phyloP scores from a whole-genome alignment of 306 rosid genomes.

The Prunus padus region DNA sequence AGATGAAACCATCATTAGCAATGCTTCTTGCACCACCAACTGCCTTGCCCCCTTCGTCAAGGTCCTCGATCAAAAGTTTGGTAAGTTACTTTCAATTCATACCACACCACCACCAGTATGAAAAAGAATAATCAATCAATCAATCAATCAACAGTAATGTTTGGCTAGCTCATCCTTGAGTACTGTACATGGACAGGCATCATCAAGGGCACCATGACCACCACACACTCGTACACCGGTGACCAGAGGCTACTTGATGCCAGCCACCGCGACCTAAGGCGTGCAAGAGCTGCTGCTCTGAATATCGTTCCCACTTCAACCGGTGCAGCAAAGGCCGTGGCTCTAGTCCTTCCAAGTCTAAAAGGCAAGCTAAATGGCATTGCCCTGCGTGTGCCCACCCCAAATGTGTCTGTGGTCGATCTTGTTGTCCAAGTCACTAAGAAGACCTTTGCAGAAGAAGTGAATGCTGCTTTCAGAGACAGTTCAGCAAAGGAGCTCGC shows the following conservation, averaged over 20 bases:
- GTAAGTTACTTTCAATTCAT: conserved; percentile 15
- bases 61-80: conserved; percentile 92
- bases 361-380: conserved; percentile 94
- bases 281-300: conserved; percentile 94
- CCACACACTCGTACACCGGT: conserved; percentile 98
- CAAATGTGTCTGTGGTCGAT: conserved; percentile 93
- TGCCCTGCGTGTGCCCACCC: conserved; percentile 96
- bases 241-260: conserved; percentile 99
- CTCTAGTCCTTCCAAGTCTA: conserved; percentile 86
- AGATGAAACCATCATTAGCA: conserved; percentile 83
- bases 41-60: conserved; percentile 99
- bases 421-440: conserved; percentile 90
- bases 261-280: conserved; percentile 96
- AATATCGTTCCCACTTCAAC: conserved; percentile 97
- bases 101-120: too few relatives aligned
- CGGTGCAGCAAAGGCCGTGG: conserved; percentile 99
- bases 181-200: conserved; percentile 24
- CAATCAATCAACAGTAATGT: too few relatives aligned
- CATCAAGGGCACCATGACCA: conserved; percentile 97
- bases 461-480: conserved; percentile 87
- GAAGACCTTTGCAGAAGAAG: conserved; percentile 95
- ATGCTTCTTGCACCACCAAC: conserved; percentile 99
- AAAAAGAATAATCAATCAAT: too few relatives aligned
- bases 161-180: too few relatives aligned
- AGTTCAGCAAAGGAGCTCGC: conserved; percentile 75